Base-by-base conservation (phyloP, 139 green algal species). In the Yamagishiella unicocca region DNA sequence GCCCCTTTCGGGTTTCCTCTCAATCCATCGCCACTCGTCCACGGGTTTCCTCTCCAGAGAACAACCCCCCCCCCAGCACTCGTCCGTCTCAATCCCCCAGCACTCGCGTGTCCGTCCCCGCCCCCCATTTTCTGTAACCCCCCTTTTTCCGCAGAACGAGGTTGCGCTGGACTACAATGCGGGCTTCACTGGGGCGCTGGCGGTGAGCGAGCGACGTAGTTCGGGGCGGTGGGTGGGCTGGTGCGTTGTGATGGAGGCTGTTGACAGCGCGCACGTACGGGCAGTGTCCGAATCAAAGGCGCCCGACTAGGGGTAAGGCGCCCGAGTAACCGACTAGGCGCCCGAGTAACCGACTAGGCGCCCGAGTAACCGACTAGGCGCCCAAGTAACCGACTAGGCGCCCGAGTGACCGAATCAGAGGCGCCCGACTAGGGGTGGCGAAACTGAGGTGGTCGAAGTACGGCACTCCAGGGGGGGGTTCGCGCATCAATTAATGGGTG, bases 131-230 rank as follows among this genome's bases (percentile, higher is more conserved):
- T 43, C 66, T 17, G 12, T 17, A 25, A 12, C 50, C 50, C 17
- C 12, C 12, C 12, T 17, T 58, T 12, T 17, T 25, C 19, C 64
- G 33, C 25, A 87, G 38, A 91, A 87, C 42, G 70, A 86, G 40
- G 90, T 93, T 12, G 35, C 81, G 6, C 31, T 91, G 24, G 90
- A 93, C 37, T 91, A 79, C 62, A 93, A 93, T 62, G 88, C 85
- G 33, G 88, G 62, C 1, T 89, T 91, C 85, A 91, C 67, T 9
- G 88, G 85, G 12, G 85, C 85, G 14, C 66, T 85, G 42, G 62
- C 62, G 79, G 79, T 84, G 58, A 54, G 76, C 29, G 10, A 4
- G 4, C 19, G 10, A 6, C 50, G 17, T 61, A 17, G 50, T 61
- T 9, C 5, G 4, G n/a, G 29, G 29, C 8, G 24, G 27, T 31